A percentile compares a stretch with the other conserved stretches of the same genome.
These are phyloP conservation scores for Auricularia sp. DNA, from an alignment of 768 basidiomycete genomes.

Conservation along the genomic window DNA sequence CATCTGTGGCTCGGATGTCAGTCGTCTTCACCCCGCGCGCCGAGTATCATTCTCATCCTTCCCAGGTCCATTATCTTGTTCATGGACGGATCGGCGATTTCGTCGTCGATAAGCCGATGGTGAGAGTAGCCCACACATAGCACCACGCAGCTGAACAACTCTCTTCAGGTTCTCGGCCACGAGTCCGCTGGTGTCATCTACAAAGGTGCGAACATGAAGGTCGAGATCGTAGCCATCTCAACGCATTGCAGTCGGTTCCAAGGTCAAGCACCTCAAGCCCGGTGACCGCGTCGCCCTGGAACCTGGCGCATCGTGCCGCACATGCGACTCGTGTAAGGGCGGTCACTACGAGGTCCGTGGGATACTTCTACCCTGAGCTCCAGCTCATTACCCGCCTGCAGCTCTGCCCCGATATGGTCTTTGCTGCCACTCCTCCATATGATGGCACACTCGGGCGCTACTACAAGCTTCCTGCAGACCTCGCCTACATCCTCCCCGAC, in stretches of 20 bases:
- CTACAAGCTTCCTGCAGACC: constrained; percentile 78
- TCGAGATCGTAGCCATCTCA: neutral
- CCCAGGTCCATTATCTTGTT: constrained; percentile 67
- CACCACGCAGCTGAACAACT: neutral
- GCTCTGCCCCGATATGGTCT: constrained; percentile 79
- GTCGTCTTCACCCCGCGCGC: constrained; percentile 9
- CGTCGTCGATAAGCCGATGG: constrained; percentile 73
- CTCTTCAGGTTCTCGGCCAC: constrained; percentile 68
- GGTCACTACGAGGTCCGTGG: constrained; percentile 67
- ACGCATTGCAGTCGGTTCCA: constrained; percentile 48
- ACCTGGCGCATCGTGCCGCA: constrained; percentile 77
- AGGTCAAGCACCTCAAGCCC: constrained; percentile 63
- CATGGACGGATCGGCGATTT: constrained; percentile 75
- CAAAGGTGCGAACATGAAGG: constrained; percentile 35
- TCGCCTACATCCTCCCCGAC: constrained; percentile 76
- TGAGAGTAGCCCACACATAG: constrained; percentile 17
- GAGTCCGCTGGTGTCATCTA: constrained; percentile 77
- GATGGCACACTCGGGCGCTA: constrained; percentile 84
- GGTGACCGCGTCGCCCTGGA: constrained; percentile 91
- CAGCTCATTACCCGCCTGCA: constrained; percentile 17
- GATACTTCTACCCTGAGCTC: constrained; percentile 1
- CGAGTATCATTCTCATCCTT: constrained; percentile 5
- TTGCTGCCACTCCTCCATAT: constrained; percentile 89
- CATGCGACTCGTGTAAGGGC: constrained; percentile 73
- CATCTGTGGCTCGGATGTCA: constrained; percentile 85